Evolutionary conservation across 2,329 filamentous ascomycete genomes (phyloP).

Genomic region (Exophiala mesophila): DNA sequence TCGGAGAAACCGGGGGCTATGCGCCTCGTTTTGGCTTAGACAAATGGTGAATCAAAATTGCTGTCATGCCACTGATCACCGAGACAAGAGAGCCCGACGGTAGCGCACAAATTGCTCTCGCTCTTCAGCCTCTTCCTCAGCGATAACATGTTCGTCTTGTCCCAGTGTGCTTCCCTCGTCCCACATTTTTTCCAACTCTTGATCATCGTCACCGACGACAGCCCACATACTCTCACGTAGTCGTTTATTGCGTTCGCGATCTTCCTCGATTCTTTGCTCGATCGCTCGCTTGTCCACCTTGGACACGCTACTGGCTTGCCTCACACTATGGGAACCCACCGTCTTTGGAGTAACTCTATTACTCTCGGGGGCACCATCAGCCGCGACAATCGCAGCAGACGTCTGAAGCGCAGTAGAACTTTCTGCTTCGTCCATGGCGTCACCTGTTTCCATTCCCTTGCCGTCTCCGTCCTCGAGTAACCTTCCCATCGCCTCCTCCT

Average conservation of each 20-base stretch:
- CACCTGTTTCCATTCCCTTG: conserved; percentile 29
- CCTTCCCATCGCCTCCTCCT: conserved; percentile 62
- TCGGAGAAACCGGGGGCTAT: no score
- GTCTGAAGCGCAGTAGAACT: background rate
- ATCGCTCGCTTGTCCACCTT: conserved; percentile 79
- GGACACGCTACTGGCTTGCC: conserved; percentile 35
- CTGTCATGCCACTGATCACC: conserved; percentile 9
- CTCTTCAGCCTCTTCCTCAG: conserved; percentile 66
- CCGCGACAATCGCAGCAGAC: conserved; percentile 9
- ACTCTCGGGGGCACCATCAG: conserved; percentile 33
- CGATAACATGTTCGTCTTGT: conserved; percentile 76
- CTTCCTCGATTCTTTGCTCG: conserved; percentile 94
- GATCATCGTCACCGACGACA: conserved; percentile 59
- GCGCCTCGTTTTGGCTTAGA: no score
- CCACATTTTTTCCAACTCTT: conserved; percentile 77
- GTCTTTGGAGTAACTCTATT: conserved; percentile 26
- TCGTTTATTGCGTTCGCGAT: conserved; percentile 89
- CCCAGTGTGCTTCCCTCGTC: conserved; percentile 82
- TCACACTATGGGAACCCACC: conserved; percentile 17
- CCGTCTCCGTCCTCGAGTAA: conserved; percentile 45
- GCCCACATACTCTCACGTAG: conserved; percentile 92
- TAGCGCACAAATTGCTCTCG: conserved; percentile 36
- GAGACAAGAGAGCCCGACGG: conserved; percentile 18
- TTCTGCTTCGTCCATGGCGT: conserved; percentile 30
- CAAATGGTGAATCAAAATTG: no score